Base-by-base conservation (phyloP, 306 rosid species). In the Ziziphus jujuba region DNA sequence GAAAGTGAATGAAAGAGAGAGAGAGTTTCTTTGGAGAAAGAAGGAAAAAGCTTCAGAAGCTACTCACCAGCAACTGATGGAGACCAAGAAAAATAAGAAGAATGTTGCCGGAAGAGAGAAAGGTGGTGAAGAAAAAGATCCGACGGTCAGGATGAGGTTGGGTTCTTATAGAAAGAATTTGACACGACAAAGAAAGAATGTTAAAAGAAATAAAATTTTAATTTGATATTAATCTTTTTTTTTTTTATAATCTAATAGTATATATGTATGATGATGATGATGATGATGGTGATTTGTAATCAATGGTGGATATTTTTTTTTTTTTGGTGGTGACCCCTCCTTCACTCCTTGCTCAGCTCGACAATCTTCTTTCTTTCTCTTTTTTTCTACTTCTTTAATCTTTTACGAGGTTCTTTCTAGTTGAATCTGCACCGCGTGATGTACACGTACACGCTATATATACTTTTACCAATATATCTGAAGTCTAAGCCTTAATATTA, bases 61-160 rank as follows among this genome's bases (percentile, higher is more conserved):
- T 77, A 69, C 80, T 79, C 83, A 84, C 96, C 97, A 85, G 81
- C 88, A 70, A 88, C 75, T 65, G 93, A 91, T 82, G 76, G 72
- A 76, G 89, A 91, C 87, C 45, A 16, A 71, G n/a, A n/a, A n/a
- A n/a, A n/a, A n/a, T n/a, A n/a, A n/a, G n/a, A n/a, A n/a, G n/a
- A n/a, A n/a, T n/a, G 75, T 70, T 77, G 61, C 72, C 59, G 54
- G 69, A n/a, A 60, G 72, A 63, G 73, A 61, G 59, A 67, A 61
- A 44, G 52, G 69, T 65, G 73, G 61, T 43, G 62, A 2, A 40
- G 54, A 50, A 44, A 61, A 65, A 81, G 70, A 79, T 72, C 77
- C 50, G 73, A 79, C 65, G 76, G 68, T 59, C 76, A 62, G 61
- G 78, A 83, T 70, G 74, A 80, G 73, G 58, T 73, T 65, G 50